Evolutionary conservation across 345 rosid species (phyloP), one percentile per base, ranked within the genome.

Genomic region (Pistacia vera): DNA sequence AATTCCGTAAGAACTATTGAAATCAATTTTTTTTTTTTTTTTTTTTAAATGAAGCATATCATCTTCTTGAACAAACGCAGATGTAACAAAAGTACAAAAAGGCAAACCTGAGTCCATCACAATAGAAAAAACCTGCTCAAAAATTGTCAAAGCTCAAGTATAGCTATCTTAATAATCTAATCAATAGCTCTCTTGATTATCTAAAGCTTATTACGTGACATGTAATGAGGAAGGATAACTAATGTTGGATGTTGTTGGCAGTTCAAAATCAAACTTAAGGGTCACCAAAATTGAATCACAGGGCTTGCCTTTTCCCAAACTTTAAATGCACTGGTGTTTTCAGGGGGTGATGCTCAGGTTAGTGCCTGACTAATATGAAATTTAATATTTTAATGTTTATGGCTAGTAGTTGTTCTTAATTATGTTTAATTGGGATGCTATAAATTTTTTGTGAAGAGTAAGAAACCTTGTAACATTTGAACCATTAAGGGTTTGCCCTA

Each of bases 311-410:
- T 93, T 85, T 91, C 98, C 66, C 85, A 85, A 72, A 77, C 58
- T 77, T 74, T 91, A 60, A 91, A 90, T 68, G 82, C 88, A 25
- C 88, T 93, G 46, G 90, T 93, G 60, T 93, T 95, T 38, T 91
- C 94, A 9, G 97, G 98, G 65, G 95, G 97, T 79, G 98, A 93
- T 85, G 88, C 97, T 13, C 93, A 91, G 93, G 98, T 89, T 55
- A 70, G 75, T 59, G 30, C 14, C 13, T 52, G 54, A 36, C 41
- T 36, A 36, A 36, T 36, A 36, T 36, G 25, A 59, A 36, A 5
- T 63, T 18, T 5, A 17, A n/a, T 57, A 57, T n/a, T 0, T 6
- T 57, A 57, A 5, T 36, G 5, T 36, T 36, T 36, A 2, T 36
- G 5, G 41, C 41, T 36, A 36, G 0, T 3, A 36, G 41, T 36